A percentile compares a stretch with the other conserved stretches of the same genome.
These are phyloP conservation scores for Metarhizium guizhouense DNA, from an alignment of 2,329 filamentous ascomycete species.

Conservation along the genomic window DNA sequence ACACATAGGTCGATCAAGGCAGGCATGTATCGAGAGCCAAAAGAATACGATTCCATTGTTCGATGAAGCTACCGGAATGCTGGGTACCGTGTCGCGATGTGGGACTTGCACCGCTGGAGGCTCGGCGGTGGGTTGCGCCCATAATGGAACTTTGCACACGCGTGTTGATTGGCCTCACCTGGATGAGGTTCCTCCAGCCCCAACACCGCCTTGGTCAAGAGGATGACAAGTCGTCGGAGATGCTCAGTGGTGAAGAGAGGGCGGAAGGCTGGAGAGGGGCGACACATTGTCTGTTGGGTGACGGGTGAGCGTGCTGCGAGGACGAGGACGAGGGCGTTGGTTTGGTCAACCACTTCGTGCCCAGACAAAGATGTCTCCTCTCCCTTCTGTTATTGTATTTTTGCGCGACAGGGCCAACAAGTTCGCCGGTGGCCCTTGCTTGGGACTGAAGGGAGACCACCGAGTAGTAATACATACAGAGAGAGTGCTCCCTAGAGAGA, in stretches of 20 bases:
- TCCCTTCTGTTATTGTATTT: background rate
- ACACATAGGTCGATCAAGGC: background rate
- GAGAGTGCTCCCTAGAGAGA: no score
- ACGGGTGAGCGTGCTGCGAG: no score
- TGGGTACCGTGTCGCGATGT: slow-evolving; percentile 6
- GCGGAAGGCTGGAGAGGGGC: no score
- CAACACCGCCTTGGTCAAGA: background rate
- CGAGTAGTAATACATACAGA: no score
- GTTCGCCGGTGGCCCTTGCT: no score
- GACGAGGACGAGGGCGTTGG: no score
- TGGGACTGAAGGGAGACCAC: no score
- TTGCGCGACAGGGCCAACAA: no score
- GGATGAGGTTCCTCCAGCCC: background rate
- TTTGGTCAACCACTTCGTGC: no score
- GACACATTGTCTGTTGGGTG: background rate
- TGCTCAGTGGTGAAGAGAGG: background rate
- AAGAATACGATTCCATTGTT: background rate
- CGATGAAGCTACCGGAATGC: slow-evolving; percentile 1
- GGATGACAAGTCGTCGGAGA: background rate
- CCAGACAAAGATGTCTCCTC: background rate
- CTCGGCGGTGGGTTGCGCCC: background rate
- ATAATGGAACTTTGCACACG: slow-evolving; percentile 3
- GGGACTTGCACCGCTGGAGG: background rate
- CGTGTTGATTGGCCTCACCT: slow-evolving; percentile 5
- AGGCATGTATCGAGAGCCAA: background rate